These are phyloP conservation scores for Stephanocyclus meneghinianus DNA, from an alignment of 352 stramenopile species.

Conservation along the genomic window DNA sequence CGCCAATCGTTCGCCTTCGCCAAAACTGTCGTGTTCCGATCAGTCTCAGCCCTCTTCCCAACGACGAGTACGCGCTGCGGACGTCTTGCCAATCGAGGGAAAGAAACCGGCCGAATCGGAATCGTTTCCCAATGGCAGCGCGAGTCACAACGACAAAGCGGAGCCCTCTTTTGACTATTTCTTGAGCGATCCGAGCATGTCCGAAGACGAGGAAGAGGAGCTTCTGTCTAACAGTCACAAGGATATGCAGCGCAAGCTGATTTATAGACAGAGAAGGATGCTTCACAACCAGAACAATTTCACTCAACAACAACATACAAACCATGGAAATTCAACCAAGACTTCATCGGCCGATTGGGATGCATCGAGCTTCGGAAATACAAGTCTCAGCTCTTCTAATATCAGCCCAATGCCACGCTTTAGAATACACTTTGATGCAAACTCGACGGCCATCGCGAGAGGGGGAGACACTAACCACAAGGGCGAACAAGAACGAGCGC, in stretches of 20 bases:
- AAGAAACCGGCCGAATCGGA: too few relatives aligned
- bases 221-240: not conserved
- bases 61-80: not conserved
- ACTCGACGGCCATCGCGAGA: not conserved
- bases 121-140: too few relatives aligned
- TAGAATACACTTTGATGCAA: conserved; percentile 11
- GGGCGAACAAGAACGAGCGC: not conserved
- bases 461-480: too few relatives aligned
- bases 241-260: conserved; percentile 24
- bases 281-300: conserved; percentile 2
- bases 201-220: conserved; percentile 25
- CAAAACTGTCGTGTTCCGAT: not conserved
- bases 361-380: conserved; percentile 19
- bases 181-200: conserved; percentile 22
- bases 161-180: conserved; percentile 18
- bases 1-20: not conserved
- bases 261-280: conserved; percentile 25
- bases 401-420: conserved; percentile 16
- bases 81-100: not conserved
- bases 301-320: not conserved
- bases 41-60: not conserved
- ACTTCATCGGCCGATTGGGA: conserved; percentile 16
- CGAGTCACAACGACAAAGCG: not conserved
- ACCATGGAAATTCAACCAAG: not conserved
- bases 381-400: conserved; percentile 17